Evolutionary conservation across 2,329 filamentous ascomycete genomes (phyloP).

Genomic region (Sarocladium oryzae): DNA sequence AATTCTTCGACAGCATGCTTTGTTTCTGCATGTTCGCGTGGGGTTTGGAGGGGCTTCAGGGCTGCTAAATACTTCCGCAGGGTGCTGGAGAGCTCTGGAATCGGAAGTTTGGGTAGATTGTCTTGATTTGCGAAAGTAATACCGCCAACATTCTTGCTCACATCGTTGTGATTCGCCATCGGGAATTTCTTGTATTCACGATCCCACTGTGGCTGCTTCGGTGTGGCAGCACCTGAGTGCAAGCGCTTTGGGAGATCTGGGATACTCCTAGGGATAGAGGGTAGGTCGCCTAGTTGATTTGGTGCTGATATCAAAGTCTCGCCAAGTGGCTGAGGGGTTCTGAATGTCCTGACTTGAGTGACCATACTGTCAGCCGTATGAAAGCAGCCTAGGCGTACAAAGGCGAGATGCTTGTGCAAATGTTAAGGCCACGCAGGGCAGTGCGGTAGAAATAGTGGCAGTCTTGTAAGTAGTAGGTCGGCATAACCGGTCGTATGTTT

Average conservation of each 20-base stretch:
- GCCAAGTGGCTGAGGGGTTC: slow-evolving; percentile 65
- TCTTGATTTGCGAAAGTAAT: slow-evolving; percentile 89
- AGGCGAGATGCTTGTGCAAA: slow-evolving; percentile 71
- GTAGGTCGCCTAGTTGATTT: slow-evolving; percentile 14
- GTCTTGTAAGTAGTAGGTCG: slow-evolving; percentile 74
- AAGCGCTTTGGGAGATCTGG: slow-evolving; percentile 23
- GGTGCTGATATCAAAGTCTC: slow-evolving; percentile 49
- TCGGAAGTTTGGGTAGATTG: slow-evolving; percentile 82
- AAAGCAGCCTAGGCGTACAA: slow-evolving; percentile 53
- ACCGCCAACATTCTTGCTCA: slow-evolving; percentile 56
- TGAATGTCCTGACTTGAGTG: slow-evolving; percentile 34
- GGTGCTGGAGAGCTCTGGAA: slow-evolving; percentile 76
- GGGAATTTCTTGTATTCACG: slow-evolving; percentile 35
- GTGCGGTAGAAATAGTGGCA: slow-evolving; percentile 93
- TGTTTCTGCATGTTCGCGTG: slow-evolving; percentile 78
- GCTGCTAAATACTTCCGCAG: slow-evolving; percentile 74
- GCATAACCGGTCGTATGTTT: slow-evolving; percentile 45
- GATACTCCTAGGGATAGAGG: slow-evolving; percentile 33
- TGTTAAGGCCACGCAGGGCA: slow-evolving; percentile 76
- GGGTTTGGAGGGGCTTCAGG: slow-evolving; percentile 72
- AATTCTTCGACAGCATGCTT: slow-evolving; percentile 77
- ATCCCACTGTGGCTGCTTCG: background rate
- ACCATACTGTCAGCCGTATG: slow-evolving; percentile 29
- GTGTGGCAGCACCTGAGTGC: background rate
- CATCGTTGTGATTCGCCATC: slow-evolving; percentile 47